Conservation (phyloP, 495 filamentous ascomycete species). For the Lophium mytilinum region DNA sequence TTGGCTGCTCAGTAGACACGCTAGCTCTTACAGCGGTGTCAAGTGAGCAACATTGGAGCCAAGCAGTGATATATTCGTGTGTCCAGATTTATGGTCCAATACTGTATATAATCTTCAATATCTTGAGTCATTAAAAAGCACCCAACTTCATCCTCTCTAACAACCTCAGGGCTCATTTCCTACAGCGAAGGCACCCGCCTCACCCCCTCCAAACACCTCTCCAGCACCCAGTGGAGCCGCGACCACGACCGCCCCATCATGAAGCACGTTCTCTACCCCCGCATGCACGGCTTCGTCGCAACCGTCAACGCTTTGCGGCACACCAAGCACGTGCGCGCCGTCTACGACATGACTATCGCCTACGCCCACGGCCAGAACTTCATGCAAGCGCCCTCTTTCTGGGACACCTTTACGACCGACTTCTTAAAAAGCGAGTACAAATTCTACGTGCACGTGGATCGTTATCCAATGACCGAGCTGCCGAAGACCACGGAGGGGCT, state of each 20-base stretch:
- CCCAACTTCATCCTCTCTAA: too few species aligned
- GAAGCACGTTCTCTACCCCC: constrained; percentile 47
- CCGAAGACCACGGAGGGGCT: constrained; percentile 39
- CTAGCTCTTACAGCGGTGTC: too few species aligned
- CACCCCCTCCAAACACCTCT: constrained; percentile 43
- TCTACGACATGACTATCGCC: constrained; percentile 52
- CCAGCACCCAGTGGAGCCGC: constrained; percentile 43
- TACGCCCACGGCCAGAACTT: constrained; percentile 34
- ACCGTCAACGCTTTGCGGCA: constrained; percentile 46
- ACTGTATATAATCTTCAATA: too few species aligned
- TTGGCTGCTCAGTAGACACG: too few species aligned
- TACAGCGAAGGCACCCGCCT: constrained; percentile 53
- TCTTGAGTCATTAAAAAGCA: too few species aligned
- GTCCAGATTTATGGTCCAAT: too few species aligned
- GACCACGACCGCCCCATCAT: constrained; percentile 40
- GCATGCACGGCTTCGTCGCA: constrained; percentile 49
- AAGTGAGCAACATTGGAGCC: too few species aligned
- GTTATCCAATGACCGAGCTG: constrained; percentile 40
- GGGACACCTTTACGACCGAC: constrained; percentile 38
- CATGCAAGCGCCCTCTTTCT: constrained; percentile 42
- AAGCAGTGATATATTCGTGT: too few species aligned
- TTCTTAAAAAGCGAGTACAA: constrained; percentile 32
- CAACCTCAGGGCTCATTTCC: constrained; percentile 46
- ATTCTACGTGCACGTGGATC: constrained; percentile 46
- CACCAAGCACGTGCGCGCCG: constrained; percentile 45